phyloP scores from a whole-genome alignment of 495 filamentous ascomycete species.

The Xylaria nigripes region DNA sequence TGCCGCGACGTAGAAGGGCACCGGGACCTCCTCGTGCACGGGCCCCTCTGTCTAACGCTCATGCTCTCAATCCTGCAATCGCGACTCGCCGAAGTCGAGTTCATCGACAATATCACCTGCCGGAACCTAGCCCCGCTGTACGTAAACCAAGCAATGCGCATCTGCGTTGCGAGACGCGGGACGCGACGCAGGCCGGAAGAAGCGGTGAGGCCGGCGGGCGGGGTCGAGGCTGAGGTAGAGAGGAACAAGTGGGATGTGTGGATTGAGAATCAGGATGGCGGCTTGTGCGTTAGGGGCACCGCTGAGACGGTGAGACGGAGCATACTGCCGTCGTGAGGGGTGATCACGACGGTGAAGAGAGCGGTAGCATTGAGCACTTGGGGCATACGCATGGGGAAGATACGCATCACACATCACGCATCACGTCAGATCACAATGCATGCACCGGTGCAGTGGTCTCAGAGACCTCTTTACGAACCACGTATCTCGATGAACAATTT shows the following conservation, averaged over 20 bases:
- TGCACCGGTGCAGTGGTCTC: no score
- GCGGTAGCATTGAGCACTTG: no score
- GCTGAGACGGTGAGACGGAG: slow-evolving; percentile 12
- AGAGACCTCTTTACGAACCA: no score
- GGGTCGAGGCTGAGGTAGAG: background rate
- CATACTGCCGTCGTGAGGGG: no score
- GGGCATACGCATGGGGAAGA: no score
- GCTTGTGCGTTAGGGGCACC: slow-evolving; percentile 52
- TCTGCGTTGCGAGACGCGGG: slow-evolving; percentile 39
- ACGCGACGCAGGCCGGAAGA: background rate
- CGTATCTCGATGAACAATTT: no score
- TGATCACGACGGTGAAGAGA: no score
- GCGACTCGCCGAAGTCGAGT: slow-evolving; percentile 31
- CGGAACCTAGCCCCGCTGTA: slow-evolving; percentile 76
- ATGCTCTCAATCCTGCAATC: slow-evolving; percentile 56
- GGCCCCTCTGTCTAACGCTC: slow-evolving; percentile 69
- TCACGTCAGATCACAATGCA: no score
- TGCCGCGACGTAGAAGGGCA: slow-evolving; percentile 64
- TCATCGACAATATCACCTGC: slow-evolving; percentile 51
- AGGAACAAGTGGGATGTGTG: slow-evolving; percentile 48
- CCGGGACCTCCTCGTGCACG: slow-evolving; percentile 70
- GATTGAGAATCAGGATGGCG: slow-evolving; percentile 53
- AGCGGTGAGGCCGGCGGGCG: background rate
- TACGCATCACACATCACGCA: no score
- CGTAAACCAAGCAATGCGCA: slow-evolving; percentile 53